Evolutionary conservation across 179 eudicot genomes (phyloP).

Genomic region (Spergularia azorica): DNA sequence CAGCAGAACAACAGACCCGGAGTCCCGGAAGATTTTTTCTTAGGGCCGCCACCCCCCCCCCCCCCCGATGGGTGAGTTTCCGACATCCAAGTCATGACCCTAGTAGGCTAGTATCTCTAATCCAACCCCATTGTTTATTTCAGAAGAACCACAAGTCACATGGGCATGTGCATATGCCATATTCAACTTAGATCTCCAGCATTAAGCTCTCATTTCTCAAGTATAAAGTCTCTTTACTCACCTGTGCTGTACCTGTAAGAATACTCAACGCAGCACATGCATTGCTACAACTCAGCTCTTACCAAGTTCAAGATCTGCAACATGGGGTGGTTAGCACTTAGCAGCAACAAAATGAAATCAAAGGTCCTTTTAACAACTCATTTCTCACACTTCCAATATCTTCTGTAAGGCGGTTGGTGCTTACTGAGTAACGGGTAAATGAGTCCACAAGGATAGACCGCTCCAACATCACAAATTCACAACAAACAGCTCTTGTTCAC

Average conservation of each 20-base stretch:
- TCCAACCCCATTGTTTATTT: not conserved
- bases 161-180: slow-evolving; percentile 19
- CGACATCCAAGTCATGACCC: not conserved
- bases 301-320: slow-evolving; percentile 15
- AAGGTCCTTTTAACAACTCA: not conserved
- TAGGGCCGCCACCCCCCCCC: too few species aligned
- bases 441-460: too few species aligned
- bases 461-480: too few species aligned
- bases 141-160: slow-evolving; percentile 3
- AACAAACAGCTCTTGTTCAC: too few species aligned
- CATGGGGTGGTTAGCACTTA: not conserved
- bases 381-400: not conserved
- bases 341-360: not conserved
- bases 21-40: too few species aligned
- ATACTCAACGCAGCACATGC: slow-evolving; percentile 16
- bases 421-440: too few species aligned
- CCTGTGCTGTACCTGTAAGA: not conserved
- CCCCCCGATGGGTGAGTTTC: too few species aligned
- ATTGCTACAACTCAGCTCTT: slow-evolving; percentile 2
- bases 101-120: not conserved
- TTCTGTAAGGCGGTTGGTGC: not conserved
- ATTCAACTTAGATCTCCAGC: not conserved
- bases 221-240: not conserved
- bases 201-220: not conserved
- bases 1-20: too few species aligned